phyloP scores from a whole-genome alignment of 257 asterid genomes.

The Solanum lignicaule region DNA sequence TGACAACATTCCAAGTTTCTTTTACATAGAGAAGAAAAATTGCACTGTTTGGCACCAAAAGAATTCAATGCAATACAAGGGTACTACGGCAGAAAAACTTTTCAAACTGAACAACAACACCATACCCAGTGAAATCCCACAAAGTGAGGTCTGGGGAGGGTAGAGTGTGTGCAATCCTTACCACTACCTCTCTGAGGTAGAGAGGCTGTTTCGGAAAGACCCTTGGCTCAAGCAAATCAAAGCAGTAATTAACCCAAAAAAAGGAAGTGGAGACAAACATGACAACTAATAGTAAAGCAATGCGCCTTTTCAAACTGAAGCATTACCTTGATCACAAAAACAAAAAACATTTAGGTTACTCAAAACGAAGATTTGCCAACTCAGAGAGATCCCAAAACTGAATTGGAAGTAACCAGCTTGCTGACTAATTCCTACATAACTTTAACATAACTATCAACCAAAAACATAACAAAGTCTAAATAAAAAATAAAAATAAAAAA shows the following conservation, averaged over 20 bases:
- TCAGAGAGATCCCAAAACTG: background rate
- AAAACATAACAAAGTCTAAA: background rate
- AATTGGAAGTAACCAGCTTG: background rate
- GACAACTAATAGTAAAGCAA: background rate
- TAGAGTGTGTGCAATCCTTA: background rate
- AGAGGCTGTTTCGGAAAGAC: background rate
- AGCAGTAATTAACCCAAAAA: background rate
- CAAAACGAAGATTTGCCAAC: background rate
- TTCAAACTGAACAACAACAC: background rate
- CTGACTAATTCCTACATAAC: background rate
- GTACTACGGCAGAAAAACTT: background rate
- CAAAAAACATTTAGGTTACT: background rate
- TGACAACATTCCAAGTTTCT: background rate
- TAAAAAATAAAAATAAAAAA: no score
- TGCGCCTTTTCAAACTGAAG: background rate
- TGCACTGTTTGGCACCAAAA: background rate
- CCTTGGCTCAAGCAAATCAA: background rate
- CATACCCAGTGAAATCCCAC: background rate
- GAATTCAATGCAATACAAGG: background rate
- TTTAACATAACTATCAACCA: background rate
- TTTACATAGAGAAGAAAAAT: background rate
- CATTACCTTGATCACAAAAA: background rate
- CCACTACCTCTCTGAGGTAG: background rate
- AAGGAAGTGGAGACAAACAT: background rate
- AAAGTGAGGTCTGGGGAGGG: background rate